Evolutionary conservation across 1,139 yeast species (phyloP), one percentile per base, ranked within the genome.

Genomic region (Debaryomyces fabryi): DNA sequence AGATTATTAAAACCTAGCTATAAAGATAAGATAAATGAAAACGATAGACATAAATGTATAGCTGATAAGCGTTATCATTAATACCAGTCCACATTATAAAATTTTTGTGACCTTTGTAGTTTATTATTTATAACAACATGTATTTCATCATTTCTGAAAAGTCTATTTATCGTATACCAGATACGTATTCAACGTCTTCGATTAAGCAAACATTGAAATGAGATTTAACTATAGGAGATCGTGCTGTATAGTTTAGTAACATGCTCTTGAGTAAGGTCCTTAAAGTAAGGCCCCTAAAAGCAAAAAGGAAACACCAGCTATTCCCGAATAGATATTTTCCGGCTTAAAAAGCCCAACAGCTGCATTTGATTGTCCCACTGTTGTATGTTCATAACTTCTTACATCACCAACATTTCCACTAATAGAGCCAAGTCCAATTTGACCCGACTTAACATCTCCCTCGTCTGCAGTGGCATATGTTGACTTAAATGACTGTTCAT

Each of bases 381-480:
- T 71, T 12, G 68, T 62, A 45, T 62, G 62, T 1, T 53, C 53
- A 52, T 76, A 76, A 2, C 68, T 53, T 50, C 74, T 67, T 23
- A 68, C 49, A 0, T 57, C 65, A 4, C 79, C 80, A 9, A 71
- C 69, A 2, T 62, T 46, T 1, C 74, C 75, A 21, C 65, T 57
- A 12, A 66, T 49, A 4, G 69, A 55, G 2, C 78, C 80, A 49
- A 76, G 53, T 0, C 80, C 81, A 25, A 74, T 57, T 2, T 55
- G 51, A 1, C 79, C 81, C 0, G 71, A 58, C 6, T 48, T 38
- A 1, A 57, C 62, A 8, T 50, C 55, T 13, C 54, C 61, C 2
- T 62, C 53, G n/a, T 55, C 53, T 1, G 68, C 65, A 2, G 52
- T 49, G 1, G 67, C 49, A 48, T 55, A 59, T 0, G 68, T 64